Conservation (phyloP, 768 basidiomycete species). For the Paxillus rubicundulus region DNA sequence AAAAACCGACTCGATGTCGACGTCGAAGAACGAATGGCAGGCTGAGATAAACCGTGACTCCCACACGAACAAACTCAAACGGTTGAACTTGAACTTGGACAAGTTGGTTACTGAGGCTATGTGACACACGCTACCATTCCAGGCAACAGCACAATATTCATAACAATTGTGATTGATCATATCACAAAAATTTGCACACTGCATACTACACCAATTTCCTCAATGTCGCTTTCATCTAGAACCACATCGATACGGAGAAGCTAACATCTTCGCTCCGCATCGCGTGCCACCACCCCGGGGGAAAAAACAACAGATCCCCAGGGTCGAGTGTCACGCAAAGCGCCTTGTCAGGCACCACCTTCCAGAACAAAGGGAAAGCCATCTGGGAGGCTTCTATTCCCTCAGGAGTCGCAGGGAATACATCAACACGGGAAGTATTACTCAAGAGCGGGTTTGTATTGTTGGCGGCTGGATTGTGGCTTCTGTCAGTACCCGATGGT, state of each 20-base stretch:
- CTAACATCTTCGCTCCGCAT: slow-evolving; percentile 81
- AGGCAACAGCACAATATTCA: too few relatives aligned
- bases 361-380: slow-evolving; percentile 52
- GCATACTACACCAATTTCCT: too few relatives aligned
- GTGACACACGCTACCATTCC: slow-evolving; percentile 4
- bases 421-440: slow-evolving; percentile 84
- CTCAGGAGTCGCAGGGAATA: slow-evolving; percentile 47
- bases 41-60: slow-evolving; percentile 5
- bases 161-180: background rate
- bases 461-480: slow-evolving; percentile 40
- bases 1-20: slow-evolving; percentile 9
- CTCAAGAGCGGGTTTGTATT: slow-evolving; percentile 49
- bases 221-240: slow-evolving; percentile 42
- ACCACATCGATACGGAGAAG: slow-evolving; percentile 92
- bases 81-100: slow-evolving; percentile 13
- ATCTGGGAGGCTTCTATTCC: slow-evolving; percentile 18
- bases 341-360: slow-evolving; percentile 56
- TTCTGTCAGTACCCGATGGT: slow-evolving; percentile 10
- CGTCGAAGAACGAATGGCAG: slow-evolving; percentile 11
- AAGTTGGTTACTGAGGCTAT: slow-evolving; percentile 28
- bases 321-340: slow-evolving; percentile 63
- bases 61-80: slow-evolving; percentile 11
- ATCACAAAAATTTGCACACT: background rate
- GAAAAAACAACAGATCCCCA: slow-evolving; percentile 87
- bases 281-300: slow-evolving; percentile 93